These are phyloP conservation scores for Microsporum audouinii DNA, from an alignment of 2,329 filamentous ascomycete genomes.

Conservation along the genomic window DNA sequence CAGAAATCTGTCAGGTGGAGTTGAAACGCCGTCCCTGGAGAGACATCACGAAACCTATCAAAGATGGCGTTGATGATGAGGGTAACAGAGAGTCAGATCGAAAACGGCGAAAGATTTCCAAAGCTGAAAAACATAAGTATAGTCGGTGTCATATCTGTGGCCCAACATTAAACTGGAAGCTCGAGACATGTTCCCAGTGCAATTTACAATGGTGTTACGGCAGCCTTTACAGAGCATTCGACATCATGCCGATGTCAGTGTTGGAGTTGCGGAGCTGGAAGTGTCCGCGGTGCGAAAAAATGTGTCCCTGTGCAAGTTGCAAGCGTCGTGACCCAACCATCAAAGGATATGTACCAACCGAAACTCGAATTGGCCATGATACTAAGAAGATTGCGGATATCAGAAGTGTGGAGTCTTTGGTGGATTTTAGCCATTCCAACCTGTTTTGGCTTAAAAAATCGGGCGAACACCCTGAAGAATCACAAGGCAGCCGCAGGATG, in stretches of 20 bases:
- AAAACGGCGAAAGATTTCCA: constrained; percentile 49
- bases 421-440: constrained; percentile 86
- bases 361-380: constrained; percentile 79
- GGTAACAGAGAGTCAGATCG: constrained; percentile 48
- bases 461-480: constrained; percentile 32
- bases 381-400: constrained; percentile 83
- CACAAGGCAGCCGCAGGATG: constrained; percentile 30
- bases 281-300: constrained; percentile 73
- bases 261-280: constrained; percentile 75
- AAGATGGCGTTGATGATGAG: constrained; percentile 23
- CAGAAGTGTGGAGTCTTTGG: constrained; percentile 76
- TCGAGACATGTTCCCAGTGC: constrained; percentile 70
- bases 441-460: constrained; percentile 63
- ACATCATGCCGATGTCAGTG: constrained; percentile 71
- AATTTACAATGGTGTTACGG: constrained; percentile 78
- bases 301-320: constrained; percentile 79
- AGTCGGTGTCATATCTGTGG: constrained; percentile 70
- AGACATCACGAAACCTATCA: constrained; percentile 57
- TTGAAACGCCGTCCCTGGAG: constrained; percentile 68
- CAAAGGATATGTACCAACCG: constrained; percentile 72
- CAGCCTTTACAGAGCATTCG: constrained; percentile 81
- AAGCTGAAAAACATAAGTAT: constrained; percentile 39
- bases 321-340: constrained; percentile 52
- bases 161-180: constrained; percentile 66
- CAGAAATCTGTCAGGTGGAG: constrained; percentile 89